Percentiles rank a stretch among this genome's conserved stretches.
phyloP scores from a whole-genome alignment of 768 basidiomycete genomes.

The Chalciporus piperatus region DNA sequence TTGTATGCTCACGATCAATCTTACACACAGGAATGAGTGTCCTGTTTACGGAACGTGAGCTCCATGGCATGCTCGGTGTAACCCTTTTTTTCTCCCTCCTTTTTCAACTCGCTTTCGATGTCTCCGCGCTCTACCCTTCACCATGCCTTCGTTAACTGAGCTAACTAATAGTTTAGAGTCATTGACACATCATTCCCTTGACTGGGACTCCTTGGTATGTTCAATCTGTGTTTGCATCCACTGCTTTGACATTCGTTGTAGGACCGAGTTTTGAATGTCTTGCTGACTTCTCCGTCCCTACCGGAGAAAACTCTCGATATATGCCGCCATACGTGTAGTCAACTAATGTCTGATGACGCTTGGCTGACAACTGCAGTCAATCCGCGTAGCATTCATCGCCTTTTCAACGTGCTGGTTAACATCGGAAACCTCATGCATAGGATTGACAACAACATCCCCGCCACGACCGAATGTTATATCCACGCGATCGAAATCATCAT shows the following conservation, averaged over 20 bases:
- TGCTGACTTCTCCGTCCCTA: slow-evolving; percentile 26
- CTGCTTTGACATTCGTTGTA: slow-evolving; percentile 15
- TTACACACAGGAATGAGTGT: slow-evolving; percentile 30
- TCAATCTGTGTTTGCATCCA: not conserved
- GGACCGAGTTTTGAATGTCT: slow-evolving; percentile 24
- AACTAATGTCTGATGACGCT: slow-evolving; percentile 27
- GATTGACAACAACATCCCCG: slow-evolving; percentile 24
- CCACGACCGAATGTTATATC: slow-evolving; percentile 37
- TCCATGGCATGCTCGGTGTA: slow-evolving; percentile 17
- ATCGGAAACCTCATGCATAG: slow-evolving; percentile 36
- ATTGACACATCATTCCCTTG: slow-evolving; percentile 23
- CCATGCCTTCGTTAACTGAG: slow-evolving; percentile 27
- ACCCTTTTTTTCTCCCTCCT: slow-evolving; percentile 17
- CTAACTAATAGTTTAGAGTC: slow-evolving; percentile 24
- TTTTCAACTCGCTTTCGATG: slow-evolving; percentile 14
- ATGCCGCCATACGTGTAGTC: slow-evolving; percentile 32
- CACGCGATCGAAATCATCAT: slow-evolving; percentile 42
- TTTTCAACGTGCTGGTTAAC: slow-evolving; percentile 46
- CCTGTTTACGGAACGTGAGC: slow-evolving; percentile 29
- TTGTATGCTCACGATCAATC: slow-evolving; percentile 25
- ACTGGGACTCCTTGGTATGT: slow-evolving; percentile 33
- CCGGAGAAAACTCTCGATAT: slow-evolving; percentile 31
- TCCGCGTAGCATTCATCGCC: slow-evolving; percentile 36
- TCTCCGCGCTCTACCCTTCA: slow-evolving; percentile 4
- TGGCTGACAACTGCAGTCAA: slow-evolving; percentile 23